A percentile compares a stretch with the other conserved stretches of the same genome.
phyloP scores from a whole-genome alignment of 306 rosid species.

The Trifolium subterraneum region DNA sequence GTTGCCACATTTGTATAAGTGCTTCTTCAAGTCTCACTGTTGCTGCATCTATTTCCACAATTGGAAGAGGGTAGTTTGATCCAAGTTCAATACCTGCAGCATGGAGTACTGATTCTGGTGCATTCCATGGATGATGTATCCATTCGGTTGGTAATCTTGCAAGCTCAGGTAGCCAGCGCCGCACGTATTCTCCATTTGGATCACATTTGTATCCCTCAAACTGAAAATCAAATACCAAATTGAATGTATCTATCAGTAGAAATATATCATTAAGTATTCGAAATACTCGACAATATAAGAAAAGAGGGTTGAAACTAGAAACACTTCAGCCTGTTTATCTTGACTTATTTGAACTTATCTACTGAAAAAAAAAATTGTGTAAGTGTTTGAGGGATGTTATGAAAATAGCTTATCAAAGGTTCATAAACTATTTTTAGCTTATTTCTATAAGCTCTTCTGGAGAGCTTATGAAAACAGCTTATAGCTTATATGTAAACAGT shows the following conservation, averaged over 20 bases:
- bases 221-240: constrained; percentile 52
- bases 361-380: background rate
- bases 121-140: constrained; percentile 99
- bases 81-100: constrained; percentile 96
- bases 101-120: constrained; percentile 84
- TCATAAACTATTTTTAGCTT: background rate
- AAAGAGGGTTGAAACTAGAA: constrained; percentile 9
- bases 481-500: background rate
- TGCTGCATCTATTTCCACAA: constrained; percentile 84
- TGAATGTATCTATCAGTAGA: constrained; percentile 32
- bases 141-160: constrained; percentile 89
- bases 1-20: constrained; percentile 79
- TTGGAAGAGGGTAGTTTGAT: constrained; percentile 89
- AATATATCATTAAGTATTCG: constrained; percentile 35
- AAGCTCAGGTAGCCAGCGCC: constrained; percentile 97
- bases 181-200: constrained; percentile 88
- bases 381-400: background rate
- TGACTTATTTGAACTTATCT: background rate
- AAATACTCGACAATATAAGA: constrained; percentile 22
- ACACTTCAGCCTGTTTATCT: background rate
- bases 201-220: constrained; percentile 88
- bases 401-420: background rate
- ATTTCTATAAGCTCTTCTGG: background rate
- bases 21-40: constrained; percentile 80
- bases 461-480: background rate